Base-by-base conservation (phyloP, 257 asterid species). In the Petunia secreta region DNA sequence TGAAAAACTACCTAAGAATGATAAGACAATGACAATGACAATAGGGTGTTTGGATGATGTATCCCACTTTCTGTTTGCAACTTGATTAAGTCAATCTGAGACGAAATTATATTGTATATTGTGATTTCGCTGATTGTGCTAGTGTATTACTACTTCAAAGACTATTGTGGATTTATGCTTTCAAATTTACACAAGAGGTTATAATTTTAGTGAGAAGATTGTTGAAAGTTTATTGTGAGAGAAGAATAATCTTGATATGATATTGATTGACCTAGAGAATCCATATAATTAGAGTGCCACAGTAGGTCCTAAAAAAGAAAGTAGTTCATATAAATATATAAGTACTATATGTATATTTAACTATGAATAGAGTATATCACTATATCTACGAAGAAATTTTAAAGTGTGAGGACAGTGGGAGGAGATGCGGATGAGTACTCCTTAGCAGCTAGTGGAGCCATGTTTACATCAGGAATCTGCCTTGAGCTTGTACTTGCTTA, bases 41-140 rank as follows among this genome's bases (percentile, higher is more conserved):
- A 15, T 7, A 55, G 3, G 14, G 8, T 57, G 16, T 57, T 57
- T 57, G 34, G 5, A 57, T 15, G 34, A 15, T 0, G 0, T 57
- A 57, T 57, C 62, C 14, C 62, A 6, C 50, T 10, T 71, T 48
- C 25, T 71, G 44, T 48, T 34, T 1, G 13, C 77, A 34, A 50
- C 44, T 39, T 71, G 34, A 69, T 4, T 69, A 9, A 25, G 2
- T 66, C 6, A 3, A 25, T 68, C n/a, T 69, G 77, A 69, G 34
- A 69, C 3, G n/a, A 48, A 3, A 25, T 10, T 1, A 4, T 69
- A 69, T 46, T 69, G 59, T 16, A 46, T 71, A 41, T 7, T 25
- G 57, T 44, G 76, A 16, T 71, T 34, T 71, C 34, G 41, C 77
- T 71, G 60, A 71, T 71, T 48, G 5, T 36, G n/a, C 34, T 71